Conservation (phyloP, 768 basidiomycete genomes). For the Tricholomella constricta region DNA sequence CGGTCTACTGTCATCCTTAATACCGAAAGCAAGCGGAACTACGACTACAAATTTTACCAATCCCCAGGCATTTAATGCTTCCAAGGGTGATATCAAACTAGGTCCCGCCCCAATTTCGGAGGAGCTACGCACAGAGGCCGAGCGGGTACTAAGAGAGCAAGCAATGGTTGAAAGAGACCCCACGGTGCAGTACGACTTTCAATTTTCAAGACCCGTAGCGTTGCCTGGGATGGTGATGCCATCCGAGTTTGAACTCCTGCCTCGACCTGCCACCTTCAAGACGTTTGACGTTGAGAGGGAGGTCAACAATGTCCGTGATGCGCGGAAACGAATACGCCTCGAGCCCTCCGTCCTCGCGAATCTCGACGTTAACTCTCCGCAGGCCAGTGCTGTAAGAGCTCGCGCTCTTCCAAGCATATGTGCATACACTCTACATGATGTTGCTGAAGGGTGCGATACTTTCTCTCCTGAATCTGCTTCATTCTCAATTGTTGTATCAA, state of each 20-base stretch:
- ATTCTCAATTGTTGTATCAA: constrained; percentile 4
- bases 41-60: constrained; percentile 50
- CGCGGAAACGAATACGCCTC: constrained; percentile 87
- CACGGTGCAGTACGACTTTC: constrained; percentile 64
- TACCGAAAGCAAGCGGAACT: constrained; percentile 60
- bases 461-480: neutral
- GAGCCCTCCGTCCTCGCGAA: constrained; percentile 70
- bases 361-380: constrained; percentile 59
- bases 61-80: constrained; percentile 73
- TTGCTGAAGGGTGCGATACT: constrained; percentile 82
- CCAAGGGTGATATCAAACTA: constrained; percentile 80
- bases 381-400: constrained; percentile 56
- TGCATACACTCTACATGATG: constrained; percentile 92
- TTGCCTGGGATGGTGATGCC: constrained; percentile 64
- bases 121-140: constrained; percentile 79
- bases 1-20: constrained; percentile 77
- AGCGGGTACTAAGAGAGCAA: constrained; percentile 79
- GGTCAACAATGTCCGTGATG: constrained; percentile 86
- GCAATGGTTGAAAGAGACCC: constrained; percentile 74
- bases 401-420: constrained; percentile 90
- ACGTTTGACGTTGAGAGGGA: constrained; percentile 89
- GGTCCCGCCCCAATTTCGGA: constrained; percentile 80
- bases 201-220: constrained; percentile 50
- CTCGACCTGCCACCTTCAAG: constrained; percentile 82
- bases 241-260: constrained; percentile 70